phyloP scores from a whole-genome alignment of 352 stramenopile species.

The Phytopythium sindhum region DNA sequence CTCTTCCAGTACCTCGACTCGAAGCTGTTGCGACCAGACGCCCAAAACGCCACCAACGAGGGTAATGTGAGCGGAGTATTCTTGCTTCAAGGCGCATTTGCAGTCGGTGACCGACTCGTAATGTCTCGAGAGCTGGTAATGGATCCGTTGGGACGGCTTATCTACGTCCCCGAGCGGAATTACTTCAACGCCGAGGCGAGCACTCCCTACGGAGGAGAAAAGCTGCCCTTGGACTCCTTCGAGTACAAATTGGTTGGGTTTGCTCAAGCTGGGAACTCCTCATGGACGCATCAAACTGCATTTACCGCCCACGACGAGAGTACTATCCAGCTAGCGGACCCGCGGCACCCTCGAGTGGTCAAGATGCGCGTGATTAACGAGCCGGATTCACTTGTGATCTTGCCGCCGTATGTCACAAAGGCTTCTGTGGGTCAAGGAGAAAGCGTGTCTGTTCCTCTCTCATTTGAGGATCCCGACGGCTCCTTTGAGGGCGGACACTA shows the following conservation, averaged over 20 bases:
- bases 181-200: conserved; percentile 43
- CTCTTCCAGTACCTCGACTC: conserved; percentile 45
- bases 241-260: conserved; percentile 28
- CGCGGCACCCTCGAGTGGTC: conserved; percentile 24
- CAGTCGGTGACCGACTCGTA: conserved; percentile 20
- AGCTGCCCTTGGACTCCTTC: conserved; percentile 26
- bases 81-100: conserved; percentile 5
- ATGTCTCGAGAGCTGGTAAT: conserved; percentile 11
- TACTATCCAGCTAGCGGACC: conserved; percentile 11
- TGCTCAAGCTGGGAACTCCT: neutral
- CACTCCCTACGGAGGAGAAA: neutral
- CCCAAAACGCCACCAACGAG: neutral
- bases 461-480: conserved; percentile 54
- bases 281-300: neutral
- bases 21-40: neutral
- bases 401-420: conserved; percentile 40
- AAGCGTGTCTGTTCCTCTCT: conserved; percentile 28
- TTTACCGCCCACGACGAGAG: conserved; percentile 10
- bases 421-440: conserved; percentile 20
- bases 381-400: conserved; percentile 37
- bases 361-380: conserved; percentile 48
- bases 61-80: neutral
- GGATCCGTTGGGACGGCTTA: conserved; percentile 25
- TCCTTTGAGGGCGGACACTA: conserved; percentile 30
- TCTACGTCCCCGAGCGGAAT: conserved; percentile 46